phyloP scores from a whole-genome alignment of 768 basidiomycete genomes.

The Lactarius deliciosus region DNA sequence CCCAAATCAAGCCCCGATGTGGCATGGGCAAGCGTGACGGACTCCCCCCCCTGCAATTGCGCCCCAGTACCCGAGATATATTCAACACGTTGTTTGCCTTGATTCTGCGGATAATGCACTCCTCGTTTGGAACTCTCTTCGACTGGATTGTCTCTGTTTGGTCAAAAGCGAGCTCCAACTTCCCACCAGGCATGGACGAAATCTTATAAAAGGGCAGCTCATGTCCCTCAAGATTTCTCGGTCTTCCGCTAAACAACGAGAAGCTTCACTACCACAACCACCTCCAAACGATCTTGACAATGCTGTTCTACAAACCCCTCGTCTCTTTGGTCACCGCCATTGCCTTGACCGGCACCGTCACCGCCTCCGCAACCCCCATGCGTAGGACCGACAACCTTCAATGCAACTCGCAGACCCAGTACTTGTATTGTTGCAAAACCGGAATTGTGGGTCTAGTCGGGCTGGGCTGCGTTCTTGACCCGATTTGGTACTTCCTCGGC shows the following conservation, averaged over 20 bases:
- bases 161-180: not conserved
- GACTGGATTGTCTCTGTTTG: not conserved
- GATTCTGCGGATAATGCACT: not conserved
- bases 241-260: not conserved
- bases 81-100: no score
- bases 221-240: not conserved
- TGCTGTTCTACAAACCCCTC: conserved; percentile 5
- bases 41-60: no score
- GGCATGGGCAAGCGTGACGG: no score
- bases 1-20: no score
- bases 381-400: no score
- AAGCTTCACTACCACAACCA: not conserved
- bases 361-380: not conserved
- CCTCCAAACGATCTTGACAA: not conserved
- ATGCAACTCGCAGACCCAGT: no score
- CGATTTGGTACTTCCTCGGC: not conserved
- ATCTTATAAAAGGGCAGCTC: conserved; percentile 5
- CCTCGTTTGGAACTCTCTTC: not conserved
- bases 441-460: no score
- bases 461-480: no score
- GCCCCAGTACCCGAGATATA: no score
- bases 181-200: not conserved
- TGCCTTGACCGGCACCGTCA: not conserved
- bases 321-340: conserved; percentile 3
- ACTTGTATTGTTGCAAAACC: no score